Base-by-base conservation (phyloP, 768 basidiomycete species). In the Mycena vitilis region DNA sequence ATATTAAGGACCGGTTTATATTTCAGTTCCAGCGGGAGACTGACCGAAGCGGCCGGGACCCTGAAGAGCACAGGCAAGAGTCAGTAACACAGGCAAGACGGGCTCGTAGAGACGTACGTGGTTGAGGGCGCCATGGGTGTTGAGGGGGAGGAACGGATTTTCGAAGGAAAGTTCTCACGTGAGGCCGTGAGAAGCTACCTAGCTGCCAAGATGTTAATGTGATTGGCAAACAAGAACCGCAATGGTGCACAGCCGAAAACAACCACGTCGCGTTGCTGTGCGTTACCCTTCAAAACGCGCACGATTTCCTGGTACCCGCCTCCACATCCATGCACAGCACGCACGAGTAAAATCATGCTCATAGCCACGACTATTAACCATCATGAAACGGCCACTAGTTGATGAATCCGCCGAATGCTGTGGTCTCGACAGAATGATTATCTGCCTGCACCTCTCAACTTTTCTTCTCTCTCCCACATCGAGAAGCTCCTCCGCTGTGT, bases 11-110 rank as follows among this genome's bases (percentile, higher is more conserved):
- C 73, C 54, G 71, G 48, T 49, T 63, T 22, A 25, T 66, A 55
- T 52, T 51, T 56, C 63, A 47, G 30, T 4, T 30, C 15, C 16
- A 36, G 5, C 7, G 62, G 6, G 9, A 58, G 70, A 81, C 85
- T 82, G 72, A 88, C 86, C 81, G 86, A 85, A 82, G 85, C 86
- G 79, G 82, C 85, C 79, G 86, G 86, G 77, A 87, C 86, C 74
- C 85, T 87, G 54, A 0, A 40, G 23, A 54, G 60, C 37, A 69
- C 57, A 71, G 0, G 56, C 10, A 18, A 38, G 18, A 10, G 25
- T 68, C 44, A 72, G 63, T 23, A 25, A 58, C 34, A 8, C 15
- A 11, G 34, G 23, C 7, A 44, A 18, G 51, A 48, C 66, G 16
- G 64, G n/a, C 36, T 10, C 13, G 30, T 16, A 68, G 54, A 58